Evolutionary conservation across 108 stramenopile species (phyloP).

Genomic region (Pseudonitzschia delicatissima): DNA sequence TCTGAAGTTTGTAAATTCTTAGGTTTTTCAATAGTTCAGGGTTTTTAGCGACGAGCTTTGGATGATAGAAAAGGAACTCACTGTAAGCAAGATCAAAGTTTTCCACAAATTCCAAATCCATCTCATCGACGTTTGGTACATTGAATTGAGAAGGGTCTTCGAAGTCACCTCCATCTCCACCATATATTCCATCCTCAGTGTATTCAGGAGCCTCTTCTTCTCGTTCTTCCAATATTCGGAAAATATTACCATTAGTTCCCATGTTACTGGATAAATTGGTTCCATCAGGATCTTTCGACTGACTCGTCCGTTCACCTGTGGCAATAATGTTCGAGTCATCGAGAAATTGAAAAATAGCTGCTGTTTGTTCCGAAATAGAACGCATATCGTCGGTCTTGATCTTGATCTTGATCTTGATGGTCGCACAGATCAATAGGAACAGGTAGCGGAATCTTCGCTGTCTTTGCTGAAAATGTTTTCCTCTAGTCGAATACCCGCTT

Average conservation of each 20-base stretch:
- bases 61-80: constrained; percentile 35
- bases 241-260: constrained; percentile 8
- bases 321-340: constrained; percentile 5
- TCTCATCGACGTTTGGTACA: constrained; percentile 8
- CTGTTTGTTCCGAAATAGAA: constrained; percentile 13
- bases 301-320: background rate
- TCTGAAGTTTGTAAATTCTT: constrained; percentile 43
- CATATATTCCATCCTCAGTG: background rate
- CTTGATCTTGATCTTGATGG: background rate
- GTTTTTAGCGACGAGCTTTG: constrained; percentile 23
- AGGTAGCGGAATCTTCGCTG: background rate
- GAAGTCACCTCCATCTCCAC: background rate
- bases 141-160: background rate
- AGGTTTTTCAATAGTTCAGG: constrained; percentile 39
- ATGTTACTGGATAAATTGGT: background rate
- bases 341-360: constrained; percentile 19
- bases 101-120: constrained; percentile 43
- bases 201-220: background rate
- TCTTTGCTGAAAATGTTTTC: constrained; percentile 5
- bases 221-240: constrained; percentile 14
- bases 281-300: constrained; percentile 6
- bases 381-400: constrained; percentile 2
- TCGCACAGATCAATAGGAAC: background rate
- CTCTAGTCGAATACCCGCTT: background rate
- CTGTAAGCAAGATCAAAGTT: constrained; percentile 41